phyloP scores from a whole-genome alignment of 345 rosid species.

The Ceriops tagal region DNA sequence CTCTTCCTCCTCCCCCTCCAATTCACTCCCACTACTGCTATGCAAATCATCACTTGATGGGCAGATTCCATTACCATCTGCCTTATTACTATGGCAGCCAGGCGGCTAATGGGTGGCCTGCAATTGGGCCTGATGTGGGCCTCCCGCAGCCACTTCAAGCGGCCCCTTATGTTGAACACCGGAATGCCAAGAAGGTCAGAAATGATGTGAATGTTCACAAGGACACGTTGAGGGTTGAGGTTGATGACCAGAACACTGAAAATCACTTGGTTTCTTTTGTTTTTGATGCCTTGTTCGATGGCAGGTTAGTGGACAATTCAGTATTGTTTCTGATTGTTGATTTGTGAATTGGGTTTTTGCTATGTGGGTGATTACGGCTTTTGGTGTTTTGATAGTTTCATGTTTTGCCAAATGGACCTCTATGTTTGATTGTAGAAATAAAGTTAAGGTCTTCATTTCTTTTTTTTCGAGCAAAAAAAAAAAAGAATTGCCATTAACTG shows the following conservation, averaged over 20 bases:
- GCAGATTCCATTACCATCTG: slow-evolving; percentile 49
- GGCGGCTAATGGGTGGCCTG: slow-evolving; percentile 42
- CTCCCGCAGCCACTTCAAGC: slow-evolving; percentile 33
- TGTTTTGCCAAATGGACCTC: slow-evolving; percentile 4
- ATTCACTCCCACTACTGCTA: slow-evolving; percentile 34
- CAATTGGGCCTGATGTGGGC: slow-evolving; percentile 35
- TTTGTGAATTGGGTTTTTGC: neutral
- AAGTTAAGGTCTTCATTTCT: slow-evolving; percentile 14
- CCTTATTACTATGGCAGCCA: slow-evolving; percentile 50
- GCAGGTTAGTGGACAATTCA: slow-evolving; percentile 47
- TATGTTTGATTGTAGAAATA: slow-evolving; percentile 2
- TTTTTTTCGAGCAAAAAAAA: neutral
- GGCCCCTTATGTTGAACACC: slow-evolving; percentile 76
- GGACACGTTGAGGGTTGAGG: slow-evolving; percentile 60
- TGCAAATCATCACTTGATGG: slow-evolving; percentile 40
- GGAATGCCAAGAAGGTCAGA: slow-evolving; percentile 81
- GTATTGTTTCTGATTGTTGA: neutral
- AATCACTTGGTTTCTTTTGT: slow-evolving; percentile 73
- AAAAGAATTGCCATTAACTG: neutral
- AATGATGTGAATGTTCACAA: slow-evolving; percentile 89
- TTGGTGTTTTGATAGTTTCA: neutral
- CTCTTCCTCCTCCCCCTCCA: slow-evolving; percentile 45
- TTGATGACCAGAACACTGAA: slow-evolving; percentile 68
- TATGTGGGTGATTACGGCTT: slow-evolving; percentile 2
- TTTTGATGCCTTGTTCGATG: slow-evolving; percentile 82